Base-by-base conservation (phyloP, 768 basidiomycete species). In the Leccinellum luteum region DNA sequence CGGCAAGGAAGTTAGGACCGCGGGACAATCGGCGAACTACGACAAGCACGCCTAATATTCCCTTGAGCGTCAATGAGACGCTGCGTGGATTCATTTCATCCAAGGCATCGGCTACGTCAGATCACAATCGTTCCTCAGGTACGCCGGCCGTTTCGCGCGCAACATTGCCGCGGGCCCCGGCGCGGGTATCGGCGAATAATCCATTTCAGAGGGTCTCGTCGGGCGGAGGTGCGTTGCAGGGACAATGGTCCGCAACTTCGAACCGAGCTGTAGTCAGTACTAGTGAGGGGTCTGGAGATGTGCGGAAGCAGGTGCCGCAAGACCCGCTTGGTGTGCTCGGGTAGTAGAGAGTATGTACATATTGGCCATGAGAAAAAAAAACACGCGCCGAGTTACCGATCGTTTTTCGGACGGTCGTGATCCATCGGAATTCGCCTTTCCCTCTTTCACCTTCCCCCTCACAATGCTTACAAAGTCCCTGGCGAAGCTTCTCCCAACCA, bases 401-500 rank as follows among this genome's bases (percentile, higher is more conserved):
- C 14, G 30, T 59, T 57, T 57, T 61, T 54, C 41, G 56, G 48
- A 41, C 58, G 30, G 15, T 61, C 64, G 61, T 63, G 60, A 63
- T 50, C 34, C 38, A 48, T 49, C 63, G 58, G 66, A 58, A 63
- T 23, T 31, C 28, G 48, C 48, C 45, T n/a, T 9, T 43, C 44
- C 54, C 48, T 51, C 25, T 45, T 15, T 38, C 19, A 43, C 31
- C 27, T 44, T 61, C 61, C 63, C 66, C 43, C 48, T 58, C 66
- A 68, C 70, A 25, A 90, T 91, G 89, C 72, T 90, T 73, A 81
- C 77, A 74, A 90, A 82, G 75, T 75, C 81, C 58, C 71, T 92
- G 61, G 79, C 78, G 48, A 72, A 60, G 51, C 47, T 48, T 0
- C 52, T 64, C 49, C 47, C 68, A 2, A 30, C 60, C 53, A 82